phyloP scores from a whole-genome alignment of 2,329 filamentous ascomycete genomes.

The Dactylellina drechsleri region DNA sequence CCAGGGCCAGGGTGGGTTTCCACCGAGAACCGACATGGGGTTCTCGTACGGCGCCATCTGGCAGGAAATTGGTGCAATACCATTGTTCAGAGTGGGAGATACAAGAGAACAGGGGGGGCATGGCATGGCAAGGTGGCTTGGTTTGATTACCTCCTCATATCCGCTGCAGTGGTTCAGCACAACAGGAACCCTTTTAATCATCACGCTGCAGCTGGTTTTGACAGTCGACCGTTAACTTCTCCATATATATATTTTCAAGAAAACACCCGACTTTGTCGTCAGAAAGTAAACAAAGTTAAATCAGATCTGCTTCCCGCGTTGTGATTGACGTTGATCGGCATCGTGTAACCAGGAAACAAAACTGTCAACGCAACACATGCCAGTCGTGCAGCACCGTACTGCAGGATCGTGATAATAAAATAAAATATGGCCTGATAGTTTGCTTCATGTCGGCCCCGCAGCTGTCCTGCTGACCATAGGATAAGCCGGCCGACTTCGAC shows the following conservation, averaged over 20 bases:
- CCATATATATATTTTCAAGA: too few relatives aligned
- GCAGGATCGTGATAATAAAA: too few relatives aligned
- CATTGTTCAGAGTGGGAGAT: conserved; percentile 19
- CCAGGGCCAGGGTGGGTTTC: conserved; percentile 35
- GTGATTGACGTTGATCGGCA: conserved; percentile 20
- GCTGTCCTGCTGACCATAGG: too few relatives aligned
- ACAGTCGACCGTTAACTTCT: too few relatives aligned
- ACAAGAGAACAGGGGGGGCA: conserved; percentile 6
- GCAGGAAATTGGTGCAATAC: conserved; percentile 40
- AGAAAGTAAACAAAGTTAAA: too few relatives aligned
- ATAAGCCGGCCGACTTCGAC: background rate
- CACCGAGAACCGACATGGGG: conserved; percentile 34
- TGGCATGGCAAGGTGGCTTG: conserved; percentile 20
- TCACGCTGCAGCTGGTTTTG: background rate
- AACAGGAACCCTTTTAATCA: conserved; percentile 10
- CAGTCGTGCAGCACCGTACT: too few relatives aligned
- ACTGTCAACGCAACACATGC: background rate
- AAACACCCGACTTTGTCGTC: too few relatives aligned
- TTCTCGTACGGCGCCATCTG: conserved; percentile 23
- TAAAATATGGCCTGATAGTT: too few relatives aligned
- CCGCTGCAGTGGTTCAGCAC: conserved; percentile 22
- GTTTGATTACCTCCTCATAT: conserved; percentile 48
- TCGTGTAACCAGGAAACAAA: conserved; percentile 27
- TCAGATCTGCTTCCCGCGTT: conserved; percentile 4
- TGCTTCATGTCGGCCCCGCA: too few relatives aligned